Conservation (phyloP, 1,284 basidiomycete genomes). For the Ganoderma lingzhi region DNA sequence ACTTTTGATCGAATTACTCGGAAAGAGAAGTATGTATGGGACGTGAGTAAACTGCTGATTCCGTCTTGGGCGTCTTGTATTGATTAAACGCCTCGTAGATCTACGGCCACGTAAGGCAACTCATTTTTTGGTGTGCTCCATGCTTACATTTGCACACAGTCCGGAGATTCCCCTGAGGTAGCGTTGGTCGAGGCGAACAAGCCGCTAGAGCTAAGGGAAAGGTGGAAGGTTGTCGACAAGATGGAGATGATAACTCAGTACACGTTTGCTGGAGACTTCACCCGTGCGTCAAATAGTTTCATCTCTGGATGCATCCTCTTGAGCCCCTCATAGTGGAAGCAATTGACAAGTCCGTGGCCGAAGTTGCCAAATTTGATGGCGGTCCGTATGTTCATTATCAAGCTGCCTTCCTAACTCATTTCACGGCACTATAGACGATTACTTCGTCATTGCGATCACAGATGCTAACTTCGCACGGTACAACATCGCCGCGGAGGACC, state of each 20-base stretch:
- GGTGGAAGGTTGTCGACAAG: conserved; percentile 74
- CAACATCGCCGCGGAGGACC: conserved; percentile 65
- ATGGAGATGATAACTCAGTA: conserved; percentile 74
- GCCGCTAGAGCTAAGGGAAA: conserved; percentile 57
- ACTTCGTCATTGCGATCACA: conserved; percentile 74
- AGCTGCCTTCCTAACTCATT: not conserved
- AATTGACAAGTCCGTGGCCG: conserved; percentile 64
- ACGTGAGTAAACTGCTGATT: conserved; percentile 52
- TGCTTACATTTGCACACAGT: conserved; percentile 47
- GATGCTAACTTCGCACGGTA: conserved; percentile 74
- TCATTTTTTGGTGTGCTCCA: not conserved
- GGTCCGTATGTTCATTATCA: conserved; percentile 45
- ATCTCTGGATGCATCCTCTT: not conserved
- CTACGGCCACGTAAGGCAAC: conserved; percentile 62
- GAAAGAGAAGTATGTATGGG: conserved; percentile 77
- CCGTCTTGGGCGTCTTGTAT: not conserved
- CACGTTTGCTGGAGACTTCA: conserved; percentile 71
- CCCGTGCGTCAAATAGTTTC: conserved; percentile 48
- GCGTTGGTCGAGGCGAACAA: conserved; percentile 57
- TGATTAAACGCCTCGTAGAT: conserved; percentile 49
- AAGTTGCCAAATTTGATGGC: conserved; percentile 68
- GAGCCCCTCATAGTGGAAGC: conserved; percentile 58
- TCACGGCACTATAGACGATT: conserved; percentile 58
- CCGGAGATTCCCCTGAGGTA: conserved; percentile 68
- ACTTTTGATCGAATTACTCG: conserved; percentile 66